A percentile compares a stretch with the other conserved stretches of the same genome.
phyloP scores from a whole-genome alignment of 352 stramenopile genomes.

The Globisporangium uncinulatum region DNA sequence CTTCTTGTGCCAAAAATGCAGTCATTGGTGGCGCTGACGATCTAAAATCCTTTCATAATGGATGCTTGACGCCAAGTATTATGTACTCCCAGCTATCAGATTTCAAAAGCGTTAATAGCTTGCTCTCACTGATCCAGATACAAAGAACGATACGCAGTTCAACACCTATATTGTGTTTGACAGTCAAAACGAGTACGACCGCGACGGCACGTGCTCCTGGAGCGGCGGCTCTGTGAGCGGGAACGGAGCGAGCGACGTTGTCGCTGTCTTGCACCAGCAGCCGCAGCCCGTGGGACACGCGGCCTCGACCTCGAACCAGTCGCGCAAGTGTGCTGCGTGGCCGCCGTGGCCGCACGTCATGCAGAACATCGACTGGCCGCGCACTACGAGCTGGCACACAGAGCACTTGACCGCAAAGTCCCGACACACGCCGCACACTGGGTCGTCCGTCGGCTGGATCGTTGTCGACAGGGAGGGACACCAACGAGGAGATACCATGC shows the following conservation, averaged over 20 bases:
- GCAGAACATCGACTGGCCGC: slow-evolving; percentile 84
- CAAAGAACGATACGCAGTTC: not conserved
- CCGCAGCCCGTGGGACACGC: slow-evolving; percentile 76
- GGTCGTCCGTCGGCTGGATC: slow-evolving; percentile 39
- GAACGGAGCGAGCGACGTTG: slow-evolving; percentile 33
- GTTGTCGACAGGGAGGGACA: not conserved
- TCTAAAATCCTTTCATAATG: not conserved
- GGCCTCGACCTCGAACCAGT: slow-evolving; percentile 74
- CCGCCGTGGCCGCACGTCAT: slow-evolving; percentile 81
- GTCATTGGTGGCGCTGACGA: not conserved
- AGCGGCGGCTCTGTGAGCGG: slow-evolving; percentile 14
- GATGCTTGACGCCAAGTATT: not conserved
- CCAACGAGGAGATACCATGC: not conserved
- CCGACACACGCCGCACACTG: slow-evolving; percentile 56
- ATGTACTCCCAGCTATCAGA: not conserved
- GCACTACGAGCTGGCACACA: slow-evolving; percentile 76
- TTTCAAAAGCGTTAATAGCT: no score
- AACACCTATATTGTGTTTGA: not conserved
- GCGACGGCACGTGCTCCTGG: slow-evolving; percentile 32
- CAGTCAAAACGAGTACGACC: slow-evolving; percentile 62
- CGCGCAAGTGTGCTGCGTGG: slow-evolving; percentile 60
- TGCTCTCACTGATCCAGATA: no score
- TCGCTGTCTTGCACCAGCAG: slow-evolving; percentile 82
- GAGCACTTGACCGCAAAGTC: slow-evolving; percentile 80
- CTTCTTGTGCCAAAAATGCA: not conserved